phyloP scores from a whole-genome alignment of 2,329 filamentous ascomycete genomes.

The Pseudodiploospora longispora region DNA sequence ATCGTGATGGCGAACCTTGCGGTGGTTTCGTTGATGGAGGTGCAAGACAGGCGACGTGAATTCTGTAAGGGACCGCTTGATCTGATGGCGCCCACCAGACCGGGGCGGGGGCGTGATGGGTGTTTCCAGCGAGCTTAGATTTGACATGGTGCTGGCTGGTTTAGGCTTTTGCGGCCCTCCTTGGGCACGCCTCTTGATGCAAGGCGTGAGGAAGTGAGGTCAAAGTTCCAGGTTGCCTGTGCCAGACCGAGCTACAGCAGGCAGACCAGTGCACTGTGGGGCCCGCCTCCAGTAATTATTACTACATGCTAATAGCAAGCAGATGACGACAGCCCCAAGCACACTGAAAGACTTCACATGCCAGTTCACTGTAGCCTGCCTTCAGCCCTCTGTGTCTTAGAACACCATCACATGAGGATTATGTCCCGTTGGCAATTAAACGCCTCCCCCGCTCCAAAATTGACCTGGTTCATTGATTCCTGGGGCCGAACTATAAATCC shows the following conservation, averaged over 20 bases:
- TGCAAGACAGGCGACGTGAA: conserved; percentile 39
- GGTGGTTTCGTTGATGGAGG: conserved; percentile 27
- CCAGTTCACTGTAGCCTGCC: no score
- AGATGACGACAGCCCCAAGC: conserved; percentile 41
- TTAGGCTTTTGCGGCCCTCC: conserved; percentile 4
- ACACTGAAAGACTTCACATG: conserved; percentile 28
- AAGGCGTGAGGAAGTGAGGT: conserved; percentile 1
- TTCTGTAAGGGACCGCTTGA: conserved; percentile 49
- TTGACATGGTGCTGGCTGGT: conserved; percentile 9
- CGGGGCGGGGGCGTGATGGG: conserved; percentile 11
- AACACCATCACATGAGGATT: no score
- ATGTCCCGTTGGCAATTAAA: no score
- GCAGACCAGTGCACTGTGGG: no score
- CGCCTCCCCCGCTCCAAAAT: no score
- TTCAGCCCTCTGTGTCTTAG: no score
- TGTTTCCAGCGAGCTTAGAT: conserved; percentile 14
- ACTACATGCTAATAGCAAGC: conserved; percentile 27
- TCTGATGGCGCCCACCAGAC: conserved; percentile 37
- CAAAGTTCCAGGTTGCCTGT: neutral
- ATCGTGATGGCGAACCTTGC: conserved; percentile 19
- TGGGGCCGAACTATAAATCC: no score
- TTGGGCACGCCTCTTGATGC: conserved; percentile 8
- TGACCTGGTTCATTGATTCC: no score
- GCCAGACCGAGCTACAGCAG: no score
- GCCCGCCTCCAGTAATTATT: no score